A percentile compares a stretch with the other conserved stretches of the same genome.
Evolutionary conservation across 2,329 filamentous ascomycete species (phyloP).

Genomic region (Colletotrichum trifolii): DNA sequence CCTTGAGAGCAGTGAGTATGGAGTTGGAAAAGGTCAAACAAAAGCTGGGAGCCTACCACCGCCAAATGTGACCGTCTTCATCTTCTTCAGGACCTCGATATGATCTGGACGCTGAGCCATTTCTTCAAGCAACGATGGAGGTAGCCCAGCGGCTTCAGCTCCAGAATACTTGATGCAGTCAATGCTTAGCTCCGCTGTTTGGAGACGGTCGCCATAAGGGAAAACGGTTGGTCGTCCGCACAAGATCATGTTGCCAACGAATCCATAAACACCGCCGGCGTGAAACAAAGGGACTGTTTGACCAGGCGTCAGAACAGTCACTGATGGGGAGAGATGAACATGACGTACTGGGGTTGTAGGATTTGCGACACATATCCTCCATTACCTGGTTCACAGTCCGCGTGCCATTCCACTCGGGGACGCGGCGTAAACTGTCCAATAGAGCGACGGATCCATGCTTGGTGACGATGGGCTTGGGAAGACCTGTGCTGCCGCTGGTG

Average conservation of each 20-base stretch:
- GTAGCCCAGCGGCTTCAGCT: constrained; percentile 43
- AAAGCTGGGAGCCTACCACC: constrained; percentile 46
- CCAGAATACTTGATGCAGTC: constrained; percentile 45
- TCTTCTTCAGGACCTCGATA: constrained; percentile 44
- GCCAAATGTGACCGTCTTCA: constrained; percentile 49
- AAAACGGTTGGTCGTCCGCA: constrained; percentile 43
- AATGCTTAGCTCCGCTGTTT: constrained; percentile 47
- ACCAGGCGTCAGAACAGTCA: neutral
- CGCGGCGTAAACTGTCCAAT: constrained; percentile 40
- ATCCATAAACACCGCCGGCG: constrained; percentile 46
- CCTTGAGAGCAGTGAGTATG: neutral
- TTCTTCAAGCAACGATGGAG: constrained; percentile 57
- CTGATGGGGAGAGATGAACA: neutral
- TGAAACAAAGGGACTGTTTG: constrained; percentile 52
- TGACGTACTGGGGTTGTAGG: constrained; percentile 24
- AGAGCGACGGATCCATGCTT: constrained; percentile 51
- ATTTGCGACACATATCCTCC: constrained; percentile 39
- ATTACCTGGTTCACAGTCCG: constrained; percentile 44
- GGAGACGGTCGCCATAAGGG: constrained; percentile 45
- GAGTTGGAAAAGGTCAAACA: no score
- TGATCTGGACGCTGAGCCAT: constrained; percentile 48
- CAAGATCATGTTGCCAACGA: constrained; percentile 43
- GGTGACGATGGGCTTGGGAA: constrained; percentile 56
- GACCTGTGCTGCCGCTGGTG: constrained; percentile 58
- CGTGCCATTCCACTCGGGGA: constrained; percentile 25